phyloP scores from a whole-genome alignment of 2,329 filamentous ascomycete genomes.

The Xylariaceae sp. region DNA sequence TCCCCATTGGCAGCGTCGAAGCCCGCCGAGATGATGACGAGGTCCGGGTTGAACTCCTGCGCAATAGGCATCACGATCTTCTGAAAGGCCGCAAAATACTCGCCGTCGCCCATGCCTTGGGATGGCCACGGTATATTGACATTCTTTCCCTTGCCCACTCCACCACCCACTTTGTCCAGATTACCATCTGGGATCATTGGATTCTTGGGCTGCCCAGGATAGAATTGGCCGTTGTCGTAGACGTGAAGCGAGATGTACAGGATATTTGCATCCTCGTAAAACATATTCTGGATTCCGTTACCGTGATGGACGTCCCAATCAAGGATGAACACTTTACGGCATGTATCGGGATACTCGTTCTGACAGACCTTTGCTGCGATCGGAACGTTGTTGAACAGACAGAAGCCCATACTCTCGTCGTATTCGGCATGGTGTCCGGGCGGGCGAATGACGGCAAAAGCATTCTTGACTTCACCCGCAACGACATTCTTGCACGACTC shows the following conservation, averaged over 20 bases:
- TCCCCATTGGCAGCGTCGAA: slow-evolving; percentile 96
- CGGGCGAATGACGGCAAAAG: slow-evolving; percentile 90
- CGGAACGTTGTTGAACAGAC: slow-evolving; percentile 96
- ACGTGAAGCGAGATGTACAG: slow-evolving; percentile 95
- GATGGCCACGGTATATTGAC: slow-evolving; percentile 67
- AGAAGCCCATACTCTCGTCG: slow-evolving; percentile 86
- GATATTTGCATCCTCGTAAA: slow-evolving; percentile 91
- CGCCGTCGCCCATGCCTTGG: slow-evolving; percentile 87
- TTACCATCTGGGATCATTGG: slow-evolving; percentile 58
- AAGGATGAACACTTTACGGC: slow-evolving; percentile 86
- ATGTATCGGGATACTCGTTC: slow-evolving; percentile 71
- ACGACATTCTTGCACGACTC: slow-evolving; percentile 94
- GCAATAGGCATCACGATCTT: slow-evolving; percentile 96
- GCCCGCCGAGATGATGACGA: slow-evolving; percentile 92
- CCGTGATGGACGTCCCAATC: slow-evolving; percentile 86
- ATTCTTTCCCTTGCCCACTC: slow-evolving; percentile 57
- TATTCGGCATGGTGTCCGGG: slow-evolving; percentile 94
- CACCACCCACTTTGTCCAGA: slow-evolving; percentile 57
- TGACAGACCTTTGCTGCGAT: slow-evolving; percentile 90
- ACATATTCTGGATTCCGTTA: slow-evolving; percentile 94
- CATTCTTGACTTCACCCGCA: slow-evolving; percentile 81
- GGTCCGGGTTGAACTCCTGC: slow-evolving; percentile 86
- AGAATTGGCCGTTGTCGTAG: slow-evolving; percentile 79
- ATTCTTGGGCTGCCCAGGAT: slow-evolving; percentile 67
- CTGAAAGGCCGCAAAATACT: slow-evolving; percentile 96